Evolutionary conservation across 1,139 yeast species (phyloP).

Genomic region (Taiozyma sp.): DNA sequence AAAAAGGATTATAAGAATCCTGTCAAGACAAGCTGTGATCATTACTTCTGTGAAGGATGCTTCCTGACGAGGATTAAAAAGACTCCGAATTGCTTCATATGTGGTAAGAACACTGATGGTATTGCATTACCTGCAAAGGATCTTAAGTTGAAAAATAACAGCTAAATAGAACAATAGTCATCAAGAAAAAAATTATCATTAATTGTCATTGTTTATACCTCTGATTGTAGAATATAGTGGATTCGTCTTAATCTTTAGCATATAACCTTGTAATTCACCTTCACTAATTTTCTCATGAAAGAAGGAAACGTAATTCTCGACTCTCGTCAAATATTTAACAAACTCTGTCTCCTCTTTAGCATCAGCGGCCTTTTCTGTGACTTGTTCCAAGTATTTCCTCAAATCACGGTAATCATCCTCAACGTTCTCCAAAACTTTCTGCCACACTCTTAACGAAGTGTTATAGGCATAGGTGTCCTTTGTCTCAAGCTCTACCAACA

Average conservation of each 20-base stretch:
- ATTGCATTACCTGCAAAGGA: slow-evolving; percentile 36
- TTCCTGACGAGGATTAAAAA: slow-evolving; percentile 47
- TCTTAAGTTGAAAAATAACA: slow-evolving; percentile 7
- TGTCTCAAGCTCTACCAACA: slow-evolving; percentile 36
- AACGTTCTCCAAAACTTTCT: slow-evolving; percentile 22
- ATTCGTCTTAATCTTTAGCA: slow-evolving; percentile 2
- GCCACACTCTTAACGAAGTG: slow-evolving; percentile 40
- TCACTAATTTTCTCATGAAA: slow-evolving; percentile 5
- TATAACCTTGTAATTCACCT: slow-evolving; percentile 1
- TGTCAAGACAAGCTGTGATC: slow-evolving; percentile 60
- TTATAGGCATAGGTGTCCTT: slow-evolving; percentile 40
- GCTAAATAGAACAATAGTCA: slow-evolving; percentile 8
- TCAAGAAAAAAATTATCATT: background rate
- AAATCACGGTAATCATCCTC: slow-evolving; percentile 11
- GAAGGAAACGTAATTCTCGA: slow-evolving; percentile 14
- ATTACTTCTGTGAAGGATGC: slow-evolving; percentile 63
- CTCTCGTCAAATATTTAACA: slow-evolving; percentile 12
- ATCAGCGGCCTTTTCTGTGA: background rate
- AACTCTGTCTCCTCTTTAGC: slow-evolving; percentile 5
- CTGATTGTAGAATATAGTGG: slow-evolving; percentile 7
- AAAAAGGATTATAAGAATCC: slow-evolving; percentile 52
- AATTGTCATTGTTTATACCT: background rate
- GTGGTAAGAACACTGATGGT: slow-evolving; percentile 57
- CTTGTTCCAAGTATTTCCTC: slow-evolving; percentile 14
- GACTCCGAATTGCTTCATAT: slow-evolving; percentile 49